phyloP scores from a whole-genome alignment of 192 early-diverging fungal genomes.

The Kickxella alabastrina region DNA sequence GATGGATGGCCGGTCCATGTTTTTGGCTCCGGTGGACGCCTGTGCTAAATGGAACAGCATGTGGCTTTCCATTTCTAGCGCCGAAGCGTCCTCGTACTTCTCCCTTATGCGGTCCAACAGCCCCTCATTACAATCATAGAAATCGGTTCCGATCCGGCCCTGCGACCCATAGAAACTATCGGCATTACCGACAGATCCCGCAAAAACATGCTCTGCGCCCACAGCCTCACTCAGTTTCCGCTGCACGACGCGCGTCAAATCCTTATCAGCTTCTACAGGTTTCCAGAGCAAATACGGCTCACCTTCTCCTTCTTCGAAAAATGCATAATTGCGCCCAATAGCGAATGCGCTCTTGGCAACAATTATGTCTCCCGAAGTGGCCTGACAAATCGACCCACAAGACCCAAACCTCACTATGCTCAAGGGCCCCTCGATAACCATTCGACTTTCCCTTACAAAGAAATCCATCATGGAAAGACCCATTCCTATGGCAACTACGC shows the following conservation, averaged over 20 bases:
- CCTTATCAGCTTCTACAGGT: constrained; percentile 56
- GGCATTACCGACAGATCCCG: constrained; percentile 69
- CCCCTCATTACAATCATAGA: constrained; percentile 72
- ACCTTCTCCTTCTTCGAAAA: constrained; percentile 53
- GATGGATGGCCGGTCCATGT: constrained; percentile 42
- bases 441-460: constrained; percentile 81
- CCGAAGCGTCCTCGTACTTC: constrained; percentile 6
- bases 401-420: constrained; percentile 79
- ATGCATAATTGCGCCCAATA: constrained; percentile 70
- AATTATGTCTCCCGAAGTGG: constrained; percentile 61
- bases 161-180: constrained; percentile 87
- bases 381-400: constrained; percentile 69
- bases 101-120: constrained; percentile 57
- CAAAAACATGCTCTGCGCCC: constrained; percentile 45
- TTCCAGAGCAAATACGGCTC: constrained; percentile 69
- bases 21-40: constrained; percentile 36
- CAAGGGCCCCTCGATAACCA: constrained; percentile 72
- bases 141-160: constrained; percentile 65
- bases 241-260: constrained; percentile 46
- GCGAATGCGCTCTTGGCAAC: constrained; percentile 65
- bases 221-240: constrained; percentile 26
- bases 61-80: constrained; percentile 86
- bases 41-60: constrained; percentile 79
- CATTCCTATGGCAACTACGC: constrained; percentile 84
- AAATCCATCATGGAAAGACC: constrained; percentile 89